Evolutionary conservation across 768 basidiomycete genomes (phyloP).

Genomic region (Rhizopogon vesiculosus): DNA sequence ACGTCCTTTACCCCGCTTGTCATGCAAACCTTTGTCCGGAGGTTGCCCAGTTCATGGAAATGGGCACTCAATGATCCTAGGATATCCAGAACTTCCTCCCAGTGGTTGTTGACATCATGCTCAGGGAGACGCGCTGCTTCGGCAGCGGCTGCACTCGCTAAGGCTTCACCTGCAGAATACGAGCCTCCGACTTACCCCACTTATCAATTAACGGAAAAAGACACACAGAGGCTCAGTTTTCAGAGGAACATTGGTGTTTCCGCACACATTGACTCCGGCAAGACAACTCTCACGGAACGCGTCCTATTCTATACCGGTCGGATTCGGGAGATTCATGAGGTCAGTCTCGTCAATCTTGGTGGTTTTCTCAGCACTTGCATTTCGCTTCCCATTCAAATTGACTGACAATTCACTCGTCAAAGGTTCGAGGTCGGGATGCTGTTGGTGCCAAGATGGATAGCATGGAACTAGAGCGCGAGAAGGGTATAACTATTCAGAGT

Average conservation of each 20-base stretch:
- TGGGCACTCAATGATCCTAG: conserved; percentile 14
- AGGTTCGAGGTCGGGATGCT: conserved; percentile 91
- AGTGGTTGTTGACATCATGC: neutral
- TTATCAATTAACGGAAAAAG: conserved; percentile 56
- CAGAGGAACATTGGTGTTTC: conserved; percentile 97
- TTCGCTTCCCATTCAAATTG: conserved; percentile 2
- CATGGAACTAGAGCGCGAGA: conserved; percentile 98
- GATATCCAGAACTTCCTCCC: neutral
- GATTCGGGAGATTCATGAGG: conserved; percentile 95
- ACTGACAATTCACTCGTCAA: neutral
- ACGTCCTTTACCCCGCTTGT: conserved; percentile 1
- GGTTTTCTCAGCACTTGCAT: neutral
- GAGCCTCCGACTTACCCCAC: conserved; percentile 26
- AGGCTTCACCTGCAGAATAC: neutral
- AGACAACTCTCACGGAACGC: conserved; percentile 96
- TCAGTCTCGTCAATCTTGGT: conserved; percentile 30
- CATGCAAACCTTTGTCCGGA: conserved; percentile 24
- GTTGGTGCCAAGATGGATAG: conserved; percentile 99
- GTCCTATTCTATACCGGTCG: conserved; percentile 95
- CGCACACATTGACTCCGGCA: conserved; percentile 94
- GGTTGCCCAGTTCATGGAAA: conserved; percentile 22
- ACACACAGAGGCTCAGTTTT: conserved; percentile 58
- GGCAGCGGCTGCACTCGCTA: conserved; percentile 36
- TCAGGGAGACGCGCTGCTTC: conserved; percentile 36
- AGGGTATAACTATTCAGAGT: conserved; percentile 98